phyloP scores from a whole-genome alignment of 306 rosid species.

The Astragalus membranaceus region DNA sequence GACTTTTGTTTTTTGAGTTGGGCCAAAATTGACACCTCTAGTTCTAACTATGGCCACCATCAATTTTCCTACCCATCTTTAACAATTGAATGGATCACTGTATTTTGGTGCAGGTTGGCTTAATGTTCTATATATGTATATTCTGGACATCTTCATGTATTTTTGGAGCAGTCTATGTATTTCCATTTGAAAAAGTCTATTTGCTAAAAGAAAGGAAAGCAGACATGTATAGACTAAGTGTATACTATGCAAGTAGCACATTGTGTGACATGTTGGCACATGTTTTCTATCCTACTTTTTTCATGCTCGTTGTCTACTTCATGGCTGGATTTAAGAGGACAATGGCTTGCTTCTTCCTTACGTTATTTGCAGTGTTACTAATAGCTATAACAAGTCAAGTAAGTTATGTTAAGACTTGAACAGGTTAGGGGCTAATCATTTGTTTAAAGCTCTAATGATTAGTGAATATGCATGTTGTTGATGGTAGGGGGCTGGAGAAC shows the following conservation, averaged over 20 bases:
- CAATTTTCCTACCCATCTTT: background rate
- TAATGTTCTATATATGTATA: constrained; percentile 86
- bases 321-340: constrained; percentile 93
- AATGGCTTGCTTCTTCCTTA: constrained; percentile 64
- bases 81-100: background rate
- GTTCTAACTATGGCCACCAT: background rate
- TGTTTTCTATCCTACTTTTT: constrained; percentile 73
- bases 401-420: constrained; percentile 16
- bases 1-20: too few species aligned
- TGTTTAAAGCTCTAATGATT: background rate
- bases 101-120: constrained; percentile 59
- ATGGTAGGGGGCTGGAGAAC: constrained; percentile 85
- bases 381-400: constrained; percentile 95
- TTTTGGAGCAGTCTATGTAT: constrained; percentile 87
- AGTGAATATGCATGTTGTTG: background rate
- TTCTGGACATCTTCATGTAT: constrained; percentile 95
- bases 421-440: background rate
- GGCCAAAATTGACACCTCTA: too few species aligned
- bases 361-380: constrained; percentile 53
- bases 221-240: constrained; percentile 90
- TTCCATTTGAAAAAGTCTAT: constrained; percentile 75
- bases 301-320: constrained; percentile 77
- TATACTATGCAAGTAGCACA: constrained; percentile 85
- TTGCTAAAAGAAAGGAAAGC: constrained; percentile 91
- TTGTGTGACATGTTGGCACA: constrained; percentile 94